A percentile compares a stretch with the other conserved stretches of the same genome.
Conservation (phyloP, 352 stramenopile species). For the Thalassiosira delicatula region DNA sequence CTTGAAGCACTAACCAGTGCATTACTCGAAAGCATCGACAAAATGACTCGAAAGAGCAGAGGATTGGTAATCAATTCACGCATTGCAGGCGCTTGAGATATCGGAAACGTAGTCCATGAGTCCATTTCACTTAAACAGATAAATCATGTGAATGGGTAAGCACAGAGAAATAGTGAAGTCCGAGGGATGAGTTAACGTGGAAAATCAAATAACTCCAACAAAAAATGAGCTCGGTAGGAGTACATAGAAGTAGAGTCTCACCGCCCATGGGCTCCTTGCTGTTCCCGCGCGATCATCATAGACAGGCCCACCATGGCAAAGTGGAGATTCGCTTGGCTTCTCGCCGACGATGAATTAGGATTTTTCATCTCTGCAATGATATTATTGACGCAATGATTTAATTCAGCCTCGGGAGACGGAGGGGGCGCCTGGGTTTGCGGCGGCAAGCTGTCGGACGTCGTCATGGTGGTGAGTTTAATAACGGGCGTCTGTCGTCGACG, state of each 20-base stretch:
- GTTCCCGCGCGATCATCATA: constrained; percentile 1
- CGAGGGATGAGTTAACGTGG: too few relatives aligned
- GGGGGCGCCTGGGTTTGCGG: constrained; percentile 5
- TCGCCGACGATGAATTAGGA: constrained; percentile 6
- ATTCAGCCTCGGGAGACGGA: constrained; percentile 8
- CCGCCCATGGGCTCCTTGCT: constrained; percentile 2
- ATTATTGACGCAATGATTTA: constrained; percentile 35
- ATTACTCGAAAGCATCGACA: constrained; percentile 37
- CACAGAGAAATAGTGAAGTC: too few relatives aligned
- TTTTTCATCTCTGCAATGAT: constrained; percentile 17
- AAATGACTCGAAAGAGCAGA: constrained; percentile 25
- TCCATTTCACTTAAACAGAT: constrained; percentile 12
- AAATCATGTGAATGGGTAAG: too few relatives aligned
- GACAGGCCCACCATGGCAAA: constrained; percentile 17
- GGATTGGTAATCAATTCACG: constrained; percentile 35
- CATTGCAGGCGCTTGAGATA: constrained; percentile 37
- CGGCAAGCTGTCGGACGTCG: neutral
- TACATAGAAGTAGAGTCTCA: too few relatives aligned
- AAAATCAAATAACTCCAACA: too few relatives aligned
- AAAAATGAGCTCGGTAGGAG: too few relatives aligned
- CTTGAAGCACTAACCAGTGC: neutral
- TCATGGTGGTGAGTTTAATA: neutral
- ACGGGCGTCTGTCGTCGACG: too few relatives aligned
- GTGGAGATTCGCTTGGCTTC: constrained; percentile 7
- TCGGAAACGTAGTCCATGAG: constrained; percentile 4